Evolutionary conservation across 345 rosid genomes (phyloP).

Genomic region (Salix brachista): DNA sequence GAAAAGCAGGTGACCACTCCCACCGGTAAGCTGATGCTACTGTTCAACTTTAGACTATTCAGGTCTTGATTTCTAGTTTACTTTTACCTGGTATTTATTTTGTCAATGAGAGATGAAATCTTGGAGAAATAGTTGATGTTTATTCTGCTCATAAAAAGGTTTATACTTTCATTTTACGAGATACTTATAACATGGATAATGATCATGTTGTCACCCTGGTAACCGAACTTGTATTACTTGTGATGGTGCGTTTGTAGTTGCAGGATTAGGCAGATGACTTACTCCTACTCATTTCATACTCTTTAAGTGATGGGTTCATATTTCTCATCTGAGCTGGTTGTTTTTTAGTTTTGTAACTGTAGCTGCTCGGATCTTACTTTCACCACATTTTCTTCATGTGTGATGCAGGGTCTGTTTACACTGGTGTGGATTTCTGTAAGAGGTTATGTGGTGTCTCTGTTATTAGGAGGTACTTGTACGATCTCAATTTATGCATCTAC

Average conservation of each 20-base stretch:
- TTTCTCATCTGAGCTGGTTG: neutral
- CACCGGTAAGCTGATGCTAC: slow-evolving; percentile 61
- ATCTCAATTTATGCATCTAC: slow-evolving; percentile 9
- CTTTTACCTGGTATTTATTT: neutral
- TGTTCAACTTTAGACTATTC: neutral
- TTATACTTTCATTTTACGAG: neutral
- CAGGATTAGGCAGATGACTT: neutral
- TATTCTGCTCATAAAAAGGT: neutral
- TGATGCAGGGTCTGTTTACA: slow-evolving; percentile 82
- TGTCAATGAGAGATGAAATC: neutral
- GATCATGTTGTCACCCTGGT: neutral
- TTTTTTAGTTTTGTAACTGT: neutral
- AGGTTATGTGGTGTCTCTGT: slow-evolving; percentile 96
- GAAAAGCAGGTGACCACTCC: slow-evolving; percentile 97
- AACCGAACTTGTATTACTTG: neutral
- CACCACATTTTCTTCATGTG: slow-evolving; percentile 3
- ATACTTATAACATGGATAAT: neutral
- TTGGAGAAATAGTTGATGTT: no score
- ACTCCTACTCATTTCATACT: neutral
- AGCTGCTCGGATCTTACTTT: neutral
- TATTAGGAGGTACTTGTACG: slow-evolving; percentile 72
- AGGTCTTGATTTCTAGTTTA: neutral
- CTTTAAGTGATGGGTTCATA: neutral
- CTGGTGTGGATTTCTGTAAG: slow-evolving; percentile 98
- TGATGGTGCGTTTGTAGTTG: neutral